A percentile compares a stretch with the other conserved stretches of the same genome.
phyloP scores from a whole-genome alignment of 176 grass and related monocot genomes.

The Carex myosuroides region DNA sequence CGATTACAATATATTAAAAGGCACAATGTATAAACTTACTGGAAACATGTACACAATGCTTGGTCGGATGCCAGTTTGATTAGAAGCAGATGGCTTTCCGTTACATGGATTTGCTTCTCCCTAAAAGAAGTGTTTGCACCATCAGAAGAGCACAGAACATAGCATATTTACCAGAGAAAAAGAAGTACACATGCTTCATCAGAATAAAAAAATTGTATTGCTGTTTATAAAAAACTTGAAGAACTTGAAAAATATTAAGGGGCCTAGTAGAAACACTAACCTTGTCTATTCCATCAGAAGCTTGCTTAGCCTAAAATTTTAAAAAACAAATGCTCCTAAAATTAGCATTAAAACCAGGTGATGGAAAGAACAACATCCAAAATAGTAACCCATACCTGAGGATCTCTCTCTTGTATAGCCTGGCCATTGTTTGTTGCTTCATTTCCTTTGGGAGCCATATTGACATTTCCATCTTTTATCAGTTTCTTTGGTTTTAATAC shows the following conservation, averaged over 20 bases:
- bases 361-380: slow-evolving; percentile 2
- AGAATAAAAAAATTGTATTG: slow-evolving; percentile 9
- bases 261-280: slow-evolving; percentile 25
- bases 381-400: slow-evolving; percentile 34
- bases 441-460: slow-evolving; percentile 41
- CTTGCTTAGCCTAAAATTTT: slow-evolving; percentile 40
- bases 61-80: slow-evolving; percentile 51
- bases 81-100: slow-evolving; percentile 51
- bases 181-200: slow-evolving; percentile 20
- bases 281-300: slow-evolving; percentile 38
- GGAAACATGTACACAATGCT: slow-evolving; percentile 99
- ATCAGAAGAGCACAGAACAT: slow-evolving; percentile 12
- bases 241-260: background rate
- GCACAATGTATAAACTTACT: slow-evolving; percentile 38
- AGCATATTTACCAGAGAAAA: slow-evolving; percentile 16
- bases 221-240: background rate
- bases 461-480: slow-evolving; percentile 42
- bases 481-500: slow-evolving; percentile 56
- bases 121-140: slow-evolving; percentile 32
- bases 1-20: background rate
- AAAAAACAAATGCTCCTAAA: slow-evolving; percentile 24
- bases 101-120: slow-evolving; percentile 51
- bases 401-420: slow-evolving; percentile 28
- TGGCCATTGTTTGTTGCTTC: slow-evolving; percentile 19
- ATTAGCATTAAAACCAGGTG: slow-evolving; percentile 4